phyloP scores from a whole-genome alignment of 805 yeast genomes.

The Metschnikowia peoriensis region DNA sequence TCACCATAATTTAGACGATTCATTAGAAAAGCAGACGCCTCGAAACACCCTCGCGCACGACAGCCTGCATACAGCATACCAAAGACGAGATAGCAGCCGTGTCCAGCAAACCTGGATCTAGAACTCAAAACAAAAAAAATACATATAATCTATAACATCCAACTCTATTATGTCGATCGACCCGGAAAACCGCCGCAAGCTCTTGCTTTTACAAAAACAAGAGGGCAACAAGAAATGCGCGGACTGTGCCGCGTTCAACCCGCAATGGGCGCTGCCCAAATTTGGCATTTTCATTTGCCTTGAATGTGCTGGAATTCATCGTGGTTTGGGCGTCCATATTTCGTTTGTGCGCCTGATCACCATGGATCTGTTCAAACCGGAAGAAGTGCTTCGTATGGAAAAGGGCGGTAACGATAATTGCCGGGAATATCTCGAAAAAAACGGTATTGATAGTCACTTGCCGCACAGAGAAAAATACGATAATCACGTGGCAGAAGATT shows the following conservation, averaged over 20 bases:
- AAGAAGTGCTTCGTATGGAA: constrained; percentile 88
- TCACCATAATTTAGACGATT: too few species aligned
- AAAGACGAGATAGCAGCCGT: neutral
- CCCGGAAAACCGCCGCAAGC: constrained; percentile 85
- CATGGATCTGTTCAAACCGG: constrained; percentile 97
- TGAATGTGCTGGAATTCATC: constrained; percentile 96
- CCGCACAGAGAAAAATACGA: constrained; percentile 78
- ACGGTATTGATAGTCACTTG: constrained; percentile 65
- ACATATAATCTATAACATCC: neutral
- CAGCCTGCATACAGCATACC: too few species aligned
- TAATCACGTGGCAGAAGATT: constrained; percentile 92
- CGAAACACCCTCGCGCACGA: too few species aligned
- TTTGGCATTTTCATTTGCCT: constrained; percentile 96
- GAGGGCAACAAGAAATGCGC: constrained; percentile 87
- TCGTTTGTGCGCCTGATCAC: constrained; percentile 96
- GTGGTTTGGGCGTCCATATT: constrained; percentile 94
- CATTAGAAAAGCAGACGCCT: too few species aligned
- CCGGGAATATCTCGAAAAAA: constrained; percentile 59
- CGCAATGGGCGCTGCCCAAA: constrained; percentile 99
- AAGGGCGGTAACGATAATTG: constrained; percentile 87
- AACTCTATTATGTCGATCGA: constrained; percentile 64
- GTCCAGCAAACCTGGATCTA: neutral
- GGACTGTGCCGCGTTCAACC: constrained; percentile 94
- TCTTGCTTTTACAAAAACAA: constrained; percentile 69
- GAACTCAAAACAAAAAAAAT: neutral